Percentiles rank a stretch among this genome's conserved stretches.
Evolutionary conservation across 2,329 filamentous ascomycete species (phyloP).

Genomic region (Pseudocercospora ulei): DNA sequence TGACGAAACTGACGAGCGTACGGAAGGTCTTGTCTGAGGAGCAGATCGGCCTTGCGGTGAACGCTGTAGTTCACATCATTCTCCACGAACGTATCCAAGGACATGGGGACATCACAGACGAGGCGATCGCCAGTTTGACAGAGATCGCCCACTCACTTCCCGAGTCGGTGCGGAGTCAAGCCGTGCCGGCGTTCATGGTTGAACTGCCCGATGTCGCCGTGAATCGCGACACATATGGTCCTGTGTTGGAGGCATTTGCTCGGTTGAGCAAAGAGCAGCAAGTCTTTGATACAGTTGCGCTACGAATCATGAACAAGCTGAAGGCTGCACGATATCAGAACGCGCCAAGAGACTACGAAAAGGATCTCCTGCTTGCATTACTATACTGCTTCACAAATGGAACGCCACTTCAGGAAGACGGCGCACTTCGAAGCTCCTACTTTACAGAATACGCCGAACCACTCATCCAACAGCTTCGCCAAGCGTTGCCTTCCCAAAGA

Average conservation of each 20-base stretch:
- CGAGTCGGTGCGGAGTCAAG: conserved; percentile 53
- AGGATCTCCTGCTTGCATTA: conserved; percentile 51
- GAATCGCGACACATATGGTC: conserved; percentile 44
- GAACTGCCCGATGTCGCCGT: conserved; percentile 46
- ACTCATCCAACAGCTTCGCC: conserved; percentile 35
- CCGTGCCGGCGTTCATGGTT: conserved; percentile 57
- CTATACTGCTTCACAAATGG: conserved; percentile 52
- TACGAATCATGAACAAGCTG: conserved; percentile 55
- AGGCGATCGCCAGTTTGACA: conserved; percentile 50
- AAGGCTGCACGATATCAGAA: conserved; percentile 47
- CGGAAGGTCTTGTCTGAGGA: conserved; percentile 38
- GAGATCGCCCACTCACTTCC: conserved; percentile 55
- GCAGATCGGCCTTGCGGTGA: conserved; percentile 45
- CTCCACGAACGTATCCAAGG: conserved; percentile 50
- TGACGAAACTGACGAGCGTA: conserved; percentile 39
- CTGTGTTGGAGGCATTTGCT: conserved; percentile 54
- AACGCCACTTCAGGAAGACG: conserved; percentile 40
- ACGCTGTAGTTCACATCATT: conserved; percentile 53
- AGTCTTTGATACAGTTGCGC: conserved; percentile 54
- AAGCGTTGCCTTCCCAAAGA: conserved; percentile 31
- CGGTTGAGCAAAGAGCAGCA: conserved; percentile 54
- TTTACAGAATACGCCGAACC: conserved; percentile 43
- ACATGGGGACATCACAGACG: conserved; percentile 49
- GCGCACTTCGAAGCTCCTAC: conserved; percentile 35
- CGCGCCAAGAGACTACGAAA: conserved; percentile 47